Evolutionary conservation across 345 rosid species (phyloP).

Genomic region (Theobroma cacao): DNA sequence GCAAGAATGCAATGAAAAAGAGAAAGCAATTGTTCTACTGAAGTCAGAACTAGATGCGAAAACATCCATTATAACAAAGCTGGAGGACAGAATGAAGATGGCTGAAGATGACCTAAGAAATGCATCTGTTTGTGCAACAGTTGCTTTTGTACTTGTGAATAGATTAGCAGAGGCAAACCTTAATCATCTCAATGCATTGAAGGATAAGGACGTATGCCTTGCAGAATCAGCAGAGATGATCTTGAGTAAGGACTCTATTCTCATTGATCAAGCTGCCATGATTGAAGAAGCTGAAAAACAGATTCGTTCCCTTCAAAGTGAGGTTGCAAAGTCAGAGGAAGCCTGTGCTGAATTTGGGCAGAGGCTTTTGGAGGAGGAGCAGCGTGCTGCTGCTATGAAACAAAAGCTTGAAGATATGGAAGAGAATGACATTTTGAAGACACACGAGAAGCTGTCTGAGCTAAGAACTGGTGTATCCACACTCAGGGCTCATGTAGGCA

Average conservation of each 20-base stretch:
- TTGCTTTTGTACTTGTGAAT: slow-evolving; percentile 69
- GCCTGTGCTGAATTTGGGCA: slow-evolving; percentile 39
- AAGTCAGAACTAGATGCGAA: slow-evolving; percentile 51
- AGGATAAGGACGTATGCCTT: slow-evolving; percentile 46
- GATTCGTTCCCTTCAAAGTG: slow-evolving; percentile 41
- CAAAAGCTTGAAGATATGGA: slow-evolving; percentile 55
- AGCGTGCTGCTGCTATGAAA: slow-evolving; percentile 42
- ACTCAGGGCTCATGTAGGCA: slow-evolving; percentile 55
- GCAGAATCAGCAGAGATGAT: slow-evolving; percentile 38
- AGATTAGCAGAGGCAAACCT: slow-evolving; percentile 56
- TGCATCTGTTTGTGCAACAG: slow-evolving; percentile 70
- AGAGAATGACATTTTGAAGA: slow-evolving; percentile 47
- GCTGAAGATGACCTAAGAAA: slow-evolving; percentile 42
- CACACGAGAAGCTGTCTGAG: slow-evolving; percentile 61
- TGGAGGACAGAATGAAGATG: slow-evolving; percentile 57
- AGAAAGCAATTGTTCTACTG: slow-evolving; percentile 52
- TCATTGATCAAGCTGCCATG: slow-evolving; percentile 33
- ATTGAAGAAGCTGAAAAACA: slow-evolving; percentile 40
- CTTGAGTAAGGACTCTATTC: slow-evolving; percentile 40
- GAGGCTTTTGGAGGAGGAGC: slow-evolving; percentile 51
- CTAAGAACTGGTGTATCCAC: slow-evolving; percentile 56
- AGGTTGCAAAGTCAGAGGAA: slow-evolving; percentile 44
- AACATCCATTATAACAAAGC: slow-evolving; percentile 39
- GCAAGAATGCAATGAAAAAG: slow-evolving; percentile 76
- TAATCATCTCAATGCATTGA: slow-evolving; percentile 40